Evolutionary conservation across 805 yeast genomes (phyloP), one percentile per base, ranked within the genome.

Genomic region (Lipomyces sp.): DNA sequence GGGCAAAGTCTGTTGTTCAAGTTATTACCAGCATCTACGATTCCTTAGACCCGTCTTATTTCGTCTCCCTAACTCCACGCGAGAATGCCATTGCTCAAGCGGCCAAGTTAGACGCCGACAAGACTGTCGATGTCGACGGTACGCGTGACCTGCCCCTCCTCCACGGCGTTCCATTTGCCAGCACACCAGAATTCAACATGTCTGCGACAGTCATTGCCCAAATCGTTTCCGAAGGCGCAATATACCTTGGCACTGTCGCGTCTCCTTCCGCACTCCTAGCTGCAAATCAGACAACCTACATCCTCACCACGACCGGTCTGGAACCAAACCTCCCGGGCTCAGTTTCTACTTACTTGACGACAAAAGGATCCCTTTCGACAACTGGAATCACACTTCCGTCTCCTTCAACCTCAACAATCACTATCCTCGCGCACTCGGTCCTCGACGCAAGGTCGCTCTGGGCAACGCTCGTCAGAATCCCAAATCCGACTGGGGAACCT

Each of bases 361-460:
- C 69, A 34, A 68, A 68, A 54, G 63, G 65, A 53, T 58, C 69
- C 11, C 51, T 67, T n/a, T 42, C 72, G 8, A 59, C 69, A 1
- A 42, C 55, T 13, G 75, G 75, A 33, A 57, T 68, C 2, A 50
- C 64, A 1, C 50, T 60, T 18, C 33, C 61, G 1, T 60, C 71
- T 35, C 73, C 73, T 2, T 62, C 73, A 2, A 60, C 39, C 45
- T 67, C 65, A 53, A 55, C 71, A 30, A 35, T 72, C 63, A 39
- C 69, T 1, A 60, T 71, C 15, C 59, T 71, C 59, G 62, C 73
- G 1, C 33, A 24, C 11, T 60, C 69, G 24, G 54, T 62, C 24
- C 61, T 63, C 53, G 73, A 71, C 53, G 62, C 69, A 55, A 62
- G 74, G 11, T 45, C 64, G 13, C 59, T 73, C 29, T 72, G 75